Evolutionary conservation across 495 filamentous ascomycete genomes (phyloP).

Genomic region (Apodospora peruviana): DNA sequence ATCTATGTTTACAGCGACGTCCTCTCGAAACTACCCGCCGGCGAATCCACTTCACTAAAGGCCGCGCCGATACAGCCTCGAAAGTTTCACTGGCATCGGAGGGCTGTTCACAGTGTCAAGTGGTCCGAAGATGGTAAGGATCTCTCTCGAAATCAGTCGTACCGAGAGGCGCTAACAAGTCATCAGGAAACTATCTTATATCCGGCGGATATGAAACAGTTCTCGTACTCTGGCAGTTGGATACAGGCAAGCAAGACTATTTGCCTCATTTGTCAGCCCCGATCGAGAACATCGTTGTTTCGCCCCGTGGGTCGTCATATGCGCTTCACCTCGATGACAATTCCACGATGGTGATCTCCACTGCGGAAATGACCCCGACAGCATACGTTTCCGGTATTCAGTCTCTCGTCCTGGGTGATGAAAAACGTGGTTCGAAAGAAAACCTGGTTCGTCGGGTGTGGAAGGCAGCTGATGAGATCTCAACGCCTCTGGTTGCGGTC

Average conservation of each 20-base stretch:
- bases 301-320: conserved; percentile 71
- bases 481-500: conserved; percentile 25
- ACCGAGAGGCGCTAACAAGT: neutral
- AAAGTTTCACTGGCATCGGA: conserved; percentile 88
- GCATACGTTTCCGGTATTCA: conserved; percentile 81
- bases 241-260: conserved; percentile 71
- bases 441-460: conserved; percentile 34
- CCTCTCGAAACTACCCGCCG: conserved; percentile 44
- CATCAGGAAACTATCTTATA: conserved; percentile 84
- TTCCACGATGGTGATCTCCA: conserved; percentile 79
- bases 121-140: conserved; percentile 85
- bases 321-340: conserved; percentile 84
- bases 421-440: conserved; percentile 37
- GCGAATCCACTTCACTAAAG: conserved; percentile 19
- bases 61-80: conserved; percentile 37
- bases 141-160: neutral
- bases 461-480: conserved; percentile 25
- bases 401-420: conserved; percentile 41
- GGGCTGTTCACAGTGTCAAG: conserved; percentile 70
- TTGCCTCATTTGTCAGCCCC: conserved; percentile 82
- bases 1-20: conserved; percentile 76
- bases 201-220: conserved; percentile 90
- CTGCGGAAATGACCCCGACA: conserved; percentile 74
- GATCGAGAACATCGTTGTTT: conserved; percentile 79
- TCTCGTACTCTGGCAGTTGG: conserved; percentile 91